Evolutionary conservation across 192 early-diverging fungal genomes (phyloP).

Genomic region (Gigaspora rosea): DNA sequence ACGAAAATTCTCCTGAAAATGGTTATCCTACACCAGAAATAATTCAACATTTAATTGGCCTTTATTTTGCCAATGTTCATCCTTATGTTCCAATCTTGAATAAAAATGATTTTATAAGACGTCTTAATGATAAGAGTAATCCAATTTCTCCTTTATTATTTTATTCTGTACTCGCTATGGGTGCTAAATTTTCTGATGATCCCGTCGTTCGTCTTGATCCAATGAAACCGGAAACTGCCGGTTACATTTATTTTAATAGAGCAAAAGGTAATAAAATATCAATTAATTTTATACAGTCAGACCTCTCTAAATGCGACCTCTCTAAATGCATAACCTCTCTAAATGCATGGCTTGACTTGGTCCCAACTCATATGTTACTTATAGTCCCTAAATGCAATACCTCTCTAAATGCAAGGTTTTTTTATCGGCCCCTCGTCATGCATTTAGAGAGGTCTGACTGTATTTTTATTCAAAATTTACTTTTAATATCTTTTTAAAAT

Average conservation of each 20-base stretch:
- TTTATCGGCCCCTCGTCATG: no score
- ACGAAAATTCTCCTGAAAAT: background rate
- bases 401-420: no score
- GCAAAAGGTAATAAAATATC: slow-evolving; percentile 22
- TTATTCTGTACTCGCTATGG: slow-evolving; percentile 56
- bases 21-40: slow-evolving; percentile 7
- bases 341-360: no score
- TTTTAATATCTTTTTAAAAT: no score
- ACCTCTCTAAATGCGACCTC: no score
- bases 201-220: slow-evolving; percentile 12
- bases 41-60: slow-evolving; percentile 36
- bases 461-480: no score
- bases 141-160: slow-evolving; percentile 51
- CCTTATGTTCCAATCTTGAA: slow-evolving; percentile 55
- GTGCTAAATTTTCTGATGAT: slow-evolving; percentile 25
- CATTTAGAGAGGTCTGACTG: no score
- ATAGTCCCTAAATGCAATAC: no score
- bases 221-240: slow-evolving; percentile 22
- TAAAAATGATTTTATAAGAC: slow-evolving; percentile 48
- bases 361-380: no score
- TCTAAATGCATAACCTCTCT: no score
- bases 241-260: slow-evolving; percentile 15
- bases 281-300: no score
- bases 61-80: slow-evolving; percentile 58
- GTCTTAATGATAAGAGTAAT: slow-evolving; percentile 44